Base-by-base conservation (phyloP, 2,329 filamentous ascomycete species). In the Chrysoporthe deuterocubensis region DNA sequence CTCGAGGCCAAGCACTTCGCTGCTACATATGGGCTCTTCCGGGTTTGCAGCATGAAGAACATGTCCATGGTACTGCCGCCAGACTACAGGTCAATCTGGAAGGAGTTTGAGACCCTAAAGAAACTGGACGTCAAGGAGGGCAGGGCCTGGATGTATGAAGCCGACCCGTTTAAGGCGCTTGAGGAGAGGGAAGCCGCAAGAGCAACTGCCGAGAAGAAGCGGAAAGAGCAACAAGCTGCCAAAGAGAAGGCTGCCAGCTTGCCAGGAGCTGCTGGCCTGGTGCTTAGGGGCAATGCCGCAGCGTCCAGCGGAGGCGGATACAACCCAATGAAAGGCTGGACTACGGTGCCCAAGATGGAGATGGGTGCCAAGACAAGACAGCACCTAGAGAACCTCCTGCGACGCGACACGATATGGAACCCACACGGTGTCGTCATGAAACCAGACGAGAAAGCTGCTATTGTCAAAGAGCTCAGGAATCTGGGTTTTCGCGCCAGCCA, bases 11-110 rank as follows among this genome's bases (percentile, higher is more conserved):
- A 92, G 69, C 95, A 99, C 81, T 96, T 96, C 72, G 94, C 94
- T 9, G 96, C 96, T 4, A 93, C 94, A 0, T 98, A 96, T 80
- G 92, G 90, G 2, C 85, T 99, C 9, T 98, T 96, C 76, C 87
- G 96, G 62, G 92, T 98, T 3, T 95, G 92, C 78, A 97, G 92
- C 76, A 97, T 96, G 90, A 94, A 94, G 79, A 98, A 98, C 76
- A 88, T 97, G 74, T 93, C 97, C 76, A 96, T 94, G 83, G 95
- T 94, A 81, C 85, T 99, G 71, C 96, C 96, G 34, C 96, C 96
- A 0, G 92, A 92, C 68, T 96, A 97, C 80, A 91, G 90, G 75
- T 88, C 92, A 71, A 82, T 97, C 54, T 99, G 96, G 96, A 97
- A 96, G 76, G 90, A 94, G 67, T 97, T 99, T 72, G 87, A 91